phyloP scores from a whole-genome alignment of 495 filamentous ascomycete genomes.

The Filosporella fistucella region DNA sequence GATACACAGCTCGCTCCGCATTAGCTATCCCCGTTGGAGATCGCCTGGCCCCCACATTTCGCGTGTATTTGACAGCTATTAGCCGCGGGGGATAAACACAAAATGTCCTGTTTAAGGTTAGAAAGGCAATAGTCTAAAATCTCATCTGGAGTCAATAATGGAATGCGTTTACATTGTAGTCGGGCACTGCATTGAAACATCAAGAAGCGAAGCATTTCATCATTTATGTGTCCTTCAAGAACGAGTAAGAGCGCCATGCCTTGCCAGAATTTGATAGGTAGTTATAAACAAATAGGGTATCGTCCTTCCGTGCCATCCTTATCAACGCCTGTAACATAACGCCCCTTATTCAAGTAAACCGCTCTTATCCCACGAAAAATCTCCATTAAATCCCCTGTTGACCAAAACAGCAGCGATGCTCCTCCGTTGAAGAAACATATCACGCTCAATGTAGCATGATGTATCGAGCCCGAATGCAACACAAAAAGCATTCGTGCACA shows the following conservation, averaged over 20 bases:
- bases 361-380: constrained; percentile 29
- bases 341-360: constrained; percentile 6
- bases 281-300: constrained; percentile 10
- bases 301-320: not conserved
- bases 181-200: too few species aligned
- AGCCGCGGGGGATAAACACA: not conserved
- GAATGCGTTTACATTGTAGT: too few species aligned
- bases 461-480: constrained; percentile 61
- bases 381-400: constrained; percentile 55
- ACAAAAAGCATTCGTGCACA: constrained; percentile 69
- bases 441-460: constrained; percentile 45
- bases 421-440: constrained; percentile 54
- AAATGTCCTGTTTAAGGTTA: too few species aligned
- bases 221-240: too few species aligned
- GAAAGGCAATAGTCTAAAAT: too few species aligned
- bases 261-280: too few species aligned
- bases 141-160: too few species aligned
- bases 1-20: not conserved
- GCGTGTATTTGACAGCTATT: constrained; percentile 1
- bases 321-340: not conserved
- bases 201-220: too few species aligned
- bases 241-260: too few species aligned
- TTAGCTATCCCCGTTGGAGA: not conserved
- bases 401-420: constrained; percentile 67
- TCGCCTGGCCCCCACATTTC: not conserved